Conservation (phyloP, 148 eudicot species). For the Arctostaphylos glauca region DNA sequence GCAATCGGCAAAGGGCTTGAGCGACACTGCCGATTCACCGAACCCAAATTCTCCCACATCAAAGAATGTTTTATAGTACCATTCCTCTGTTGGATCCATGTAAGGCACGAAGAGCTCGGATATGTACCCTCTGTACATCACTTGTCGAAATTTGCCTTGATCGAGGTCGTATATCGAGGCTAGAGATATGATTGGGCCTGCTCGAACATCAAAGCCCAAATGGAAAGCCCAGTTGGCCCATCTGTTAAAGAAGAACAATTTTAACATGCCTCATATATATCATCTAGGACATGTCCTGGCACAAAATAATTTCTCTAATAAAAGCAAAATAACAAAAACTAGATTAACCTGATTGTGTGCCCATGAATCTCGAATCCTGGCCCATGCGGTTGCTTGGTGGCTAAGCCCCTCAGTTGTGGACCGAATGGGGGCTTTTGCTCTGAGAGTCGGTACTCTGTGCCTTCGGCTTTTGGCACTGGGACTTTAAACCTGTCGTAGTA, state of each 20-base stretch:
- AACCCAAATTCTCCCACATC: slow-evolving; percentile 47
- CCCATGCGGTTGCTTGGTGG: slow-evolving; percentile 16
- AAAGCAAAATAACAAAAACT: not conserved
- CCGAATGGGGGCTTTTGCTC: not conserved
- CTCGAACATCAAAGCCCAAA: slow-evolving; percentile 35
- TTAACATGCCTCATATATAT: too few relatives aligned
- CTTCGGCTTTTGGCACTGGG: not conserved
- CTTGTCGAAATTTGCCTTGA: slow-evolving; percentile 15
- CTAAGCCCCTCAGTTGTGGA: not conserved
- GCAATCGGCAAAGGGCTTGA: slow-evolving; percentile 35
- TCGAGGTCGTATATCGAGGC: slow-evolving; percentile 34
- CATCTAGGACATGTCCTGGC: too few relatives aligned
- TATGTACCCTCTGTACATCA: slow-evolving; percentile 40
- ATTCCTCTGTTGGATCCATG: slow-evolving; percentile 48
- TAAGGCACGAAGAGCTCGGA: slow-evolving; percentile 48
- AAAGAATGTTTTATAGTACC: slow-evolving; percentile 44
- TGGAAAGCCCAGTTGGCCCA: slow-evolving; percentile 53
- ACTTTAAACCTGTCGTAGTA: slow-evolving; percentile 17
- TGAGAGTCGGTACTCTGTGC: slow-evolving; percentile 12
- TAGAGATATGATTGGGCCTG: slow-evolving; percentile 34
- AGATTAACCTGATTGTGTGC: slow-evolving; percentile 22
- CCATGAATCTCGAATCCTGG: slow-evolving; percentile 27
- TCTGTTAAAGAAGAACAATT: slow-evolving; percentile 14
- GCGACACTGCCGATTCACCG: slow-evolving; percentile 31
- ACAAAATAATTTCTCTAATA: not conserved